Conservation (phyloP, 2,329 filamentous ascomycete species). For the Pseudovirgaria hyperparasitica region DNA sequence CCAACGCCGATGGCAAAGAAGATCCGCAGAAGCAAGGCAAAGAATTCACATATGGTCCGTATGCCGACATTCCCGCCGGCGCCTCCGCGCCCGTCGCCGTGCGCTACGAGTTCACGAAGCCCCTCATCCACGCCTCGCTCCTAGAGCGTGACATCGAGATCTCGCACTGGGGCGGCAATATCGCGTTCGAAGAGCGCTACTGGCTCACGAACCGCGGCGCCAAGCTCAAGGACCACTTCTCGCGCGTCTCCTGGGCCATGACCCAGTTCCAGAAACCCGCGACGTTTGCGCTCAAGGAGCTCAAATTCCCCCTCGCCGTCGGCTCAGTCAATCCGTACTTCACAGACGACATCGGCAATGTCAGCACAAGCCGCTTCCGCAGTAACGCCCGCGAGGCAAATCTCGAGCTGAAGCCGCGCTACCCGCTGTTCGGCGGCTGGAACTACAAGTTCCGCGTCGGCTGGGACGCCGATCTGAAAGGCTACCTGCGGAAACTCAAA, state of each 20-base stretch:
- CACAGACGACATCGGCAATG: slow-evolving; percentile 90
- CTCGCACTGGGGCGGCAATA: slow-evolving; percentile 94
- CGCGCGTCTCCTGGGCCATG: slow-evolving; percentile 35
- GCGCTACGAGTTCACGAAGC: slow-evolving; percentile 92
- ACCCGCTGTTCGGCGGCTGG: slow-evolving; percentile 95
- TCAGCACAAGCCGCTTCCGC: slow-evolving; percentile 84
- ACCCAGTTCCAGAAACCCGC: slow-evolving; percentile 58
- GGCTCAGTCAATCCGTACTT: slow-evolving; percentile 87
- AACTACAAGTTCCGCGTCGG: slow-evolving; percentile 95
- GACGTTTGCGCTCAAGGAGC: slow-evolving; percentile 65
- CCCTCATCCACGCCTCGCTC: slow-evolving; percentile 63
- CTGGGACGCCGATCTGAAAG: slow-evolving; percentile 79
- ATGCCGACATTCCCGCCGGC: slow-evolving; percentile 68
- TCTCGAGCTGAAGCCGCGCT: slow-evolving; percentile 83
- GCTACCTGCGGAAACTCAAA: slow-evolving; percentile 55
- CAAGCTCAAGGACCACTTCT: slow-evolving; percentile 43
- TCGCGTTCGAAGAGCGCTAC: slow-evolving; percentile 91
- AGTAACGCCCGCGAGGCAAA: slow-evolving; percentile 63
- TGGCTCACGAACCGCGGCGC: slow-evolving; percentile 79
- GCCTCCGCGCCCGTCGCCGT: slow-evolving; percentile 60
- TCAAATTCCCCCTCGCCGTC: slow-evolving; percentile 65
- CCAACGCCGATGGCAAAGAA: slow-evolving; percentile 46
- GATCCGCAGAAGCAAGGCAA: slow-evolving; percentile 73
- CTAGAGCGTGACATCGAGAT: slow-evolving; percentile 90
- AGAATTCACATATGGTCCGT: slow-evolving; percentile 83